Base-by-base conservation (phyloP, 805 yeast species). In the Saccharomycopsis synnaedendra region DNA sequence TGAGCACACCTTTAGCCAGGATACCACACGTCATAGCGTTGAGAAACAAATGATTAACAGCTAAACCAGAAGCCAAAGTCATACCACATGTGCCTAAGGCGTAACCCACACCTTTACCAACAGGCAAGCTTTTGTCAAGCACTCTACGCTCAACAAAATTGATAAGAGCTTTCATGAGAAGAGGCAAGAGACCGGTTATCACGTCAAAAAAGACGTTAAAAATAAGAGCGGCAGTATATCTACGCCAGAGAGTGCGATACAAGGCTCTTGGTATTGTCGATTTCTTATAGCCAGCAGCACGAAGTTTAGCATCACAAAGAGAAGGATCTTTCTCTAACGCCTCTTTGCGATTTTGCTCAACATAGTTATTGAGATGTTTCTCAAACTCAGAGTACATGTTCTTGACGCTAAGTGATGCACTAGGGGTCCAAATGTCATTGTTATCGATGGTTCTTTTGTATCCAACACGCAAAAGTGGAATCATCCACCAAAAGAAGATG, bases 361-460 rank as follows among this genome's bases (percentile, higher is more conserved):
- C 49, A 37, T 65, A 64, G 3, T 47, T 54, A 3, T 61, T 58
- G 51, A 74, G 58, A 44, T 64, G 53, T 5, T 47, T 43, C 39
- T 60, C 61, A 47, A 77, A 78, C 32, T 50, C 56, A 1, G 46
- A 55, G 47, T 68, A 66, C 49, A 74, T 58, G n/a, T 55, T 55
- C 32, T 75, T 74, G 36, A 73, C 65, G 9, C 65, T 58, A 62
- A 69, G 63, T 35, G 65, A 64, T 1, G 68, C 66, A 27, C 71
- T 72, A 52, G 76, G 60, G 32, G 57, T 58, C 54, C 59, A 83
- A 54, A 83, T 59, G 62, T 85, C 93, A 43, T 74, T 71, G 2
- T 82, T 78, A 40, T 74, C 75, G 41, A 85, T 62, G 0, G 89
- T 82, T 57, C 93, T 69, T 60, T 77, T 80, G 61, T 84, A 84